Evolutionary conservation across 2,329 filamentous ascomycete species (phyloP), one percentile per base, ranked within the genome.

Genomic region (Pestalotiopsis fici): DNA sequence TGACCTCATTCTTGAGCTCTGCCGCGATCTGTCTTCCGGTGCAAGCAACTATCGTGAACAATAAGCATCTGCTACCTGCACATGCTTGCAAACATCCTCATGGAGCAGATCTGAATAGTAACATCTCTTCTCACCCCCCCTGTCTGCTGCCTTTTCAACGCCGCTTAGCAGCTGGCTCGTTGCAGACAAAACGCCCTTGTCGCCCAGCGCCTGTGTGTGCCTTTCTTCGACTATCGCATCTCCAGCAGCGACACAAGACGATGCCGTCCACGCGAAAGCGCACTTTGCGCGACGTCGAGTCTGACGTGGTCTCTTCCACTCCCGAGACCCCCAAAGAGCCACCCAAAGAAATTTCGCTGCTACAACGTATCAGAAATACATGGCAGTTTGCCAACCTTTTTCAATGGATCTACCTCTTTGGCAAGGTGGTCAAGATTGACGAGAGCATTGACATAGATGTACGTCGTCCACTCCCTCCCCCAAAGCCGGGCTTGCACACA

Each of bases 301-400:
- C 75, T 69, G 71, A 78, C 70, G 57, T 78, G 71, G 71, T 75
- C 56, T 56, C 68, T 28, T 23, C 69, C 35, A 62, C 56, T 15
- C 43, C 62, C 4, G 28, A 64, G 9, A 25, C 63, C 9, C 54
- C 61, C 3, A 69, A 72, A 43, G 65, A 67, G 7, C 67, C 74
- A 7, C 43, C 43, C 57, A 73, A 76, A 25, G 76, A 79, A 67
- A 71, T 74, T 1, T 77, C 81, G 3, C 73, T 89, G 65, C 83
- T 97, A 31, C 83, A 89, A 67, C 90, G 86, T 71, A 87, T 98
- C 72, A 90, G 95, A 70, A 96, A 93, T 77, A 94, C 93, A 86
- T 98, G 95, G 95, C 93, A 98, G 79, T 98, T 98, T 80, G 93
- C 95, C 69, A 95, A 94, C 75, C 83, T 98, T 7, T 94, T 92